Evolutionary conservation across 164 flowering plant genomes (phyloP).

Genomic region (Magnolia sinica): DNA sequence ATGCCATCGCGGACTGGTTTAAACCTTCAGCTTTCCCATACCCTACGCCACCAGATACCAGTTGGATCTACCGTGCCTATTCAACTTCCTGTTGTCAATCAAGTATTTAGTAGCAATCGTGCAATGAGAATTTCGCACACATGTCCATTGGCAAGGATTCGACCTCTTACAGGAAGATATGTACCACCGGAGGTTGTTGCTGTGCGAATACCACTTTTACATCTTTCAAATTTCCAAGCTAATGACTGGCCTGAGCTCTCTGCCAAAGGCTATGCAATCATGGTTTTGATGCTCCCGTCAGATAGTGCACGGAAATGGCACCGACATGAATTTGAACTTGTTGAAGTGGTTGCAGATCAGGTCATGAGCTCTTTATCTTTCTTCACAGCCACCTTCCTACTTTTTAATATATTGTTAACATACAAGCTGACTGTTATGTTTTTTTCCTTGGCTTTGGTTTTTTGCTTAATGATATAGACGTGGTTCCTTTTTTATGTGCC

Average conservation of each 20-base stretch:
- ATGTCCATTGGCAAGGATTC: conserved; percentile 53
- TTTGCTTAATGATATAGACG: background rate
- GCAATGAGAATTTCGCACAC: conserved; percentile 52
- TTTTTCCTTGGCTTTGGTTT: background rate
- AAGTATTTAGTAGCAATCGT: conserved; percentile 51
- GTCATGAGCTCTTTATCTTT: conserved; percentile 19
- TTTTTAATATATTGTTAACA: background rate
- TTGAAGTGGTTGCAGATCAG: conserved; percentile 85
- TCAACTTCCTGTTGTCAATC: conserved; percentile 48
- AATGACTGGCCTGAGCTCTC: conserved; percentile 61
- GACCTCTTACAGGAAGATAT: conserved; percentile 44
- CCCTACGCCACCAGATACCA: conserved; percentile 43
- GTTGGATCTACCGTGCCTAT: conserved; percentile 49
- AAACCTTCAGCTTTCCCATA: conserved; percentile 53
- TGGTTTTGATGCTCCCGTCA: conserved; percentile 65
- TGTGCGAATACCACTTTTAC: conserved; percentile 66
- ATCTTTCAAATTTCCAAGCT: conserved; percentile 59
- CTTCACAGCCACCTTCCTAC: background rate
- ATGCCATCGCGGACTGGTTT: conserved; percentile 57
- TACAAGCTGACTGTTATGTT: background rate
- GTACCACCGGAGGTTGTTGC: conserved; percentile 65
- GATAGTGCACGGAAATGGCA: conserved; percentile 63
- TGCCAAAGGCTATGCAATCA: conserved; percentile 58
- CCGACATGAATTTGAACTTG: conserved; percentile 73
- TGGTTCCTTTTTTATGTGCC: background rate